Percentiles rank a stretch among this genome's conserved stretches.
Conservation (phyloP, 192 early-diverging fungal species). For the Coemansia sp. region DNA sequence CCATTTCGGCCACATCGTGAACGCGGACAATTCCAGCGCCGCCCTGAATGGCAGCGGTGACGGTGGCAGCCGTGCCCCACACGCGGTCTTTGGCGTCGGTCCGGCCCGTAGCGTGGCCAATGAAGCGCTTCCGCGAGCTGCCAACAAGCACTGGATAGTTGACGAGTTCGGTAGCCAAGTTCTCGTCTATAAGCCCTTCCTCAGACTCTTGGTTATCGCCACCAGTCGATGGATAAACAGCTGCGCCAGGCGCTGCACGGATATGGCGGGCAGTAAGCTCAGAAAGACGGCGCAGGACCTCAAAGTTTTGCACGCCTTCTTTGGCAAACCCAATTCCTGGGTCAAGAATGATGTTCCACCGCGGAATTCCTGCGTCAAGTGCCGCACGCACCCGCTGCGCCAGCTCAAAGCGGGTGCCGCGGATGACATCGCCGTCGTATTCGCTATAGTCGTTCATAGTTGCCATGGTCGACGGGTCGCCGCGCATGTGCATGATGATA, state of each 20-base stretch:
- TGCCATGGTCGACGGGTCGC: conserved; percentile 84
- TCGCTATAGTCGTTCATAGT: conserved; percentile 69
- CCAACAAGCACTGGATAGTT: conserved; percentile 84
- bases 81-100: conserved; percentile 68
- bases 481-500: conserved; percentile 99
- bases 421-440: conserved; percentile 67
- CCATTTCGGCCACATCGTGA: conserved; percentile 94
- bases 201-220: conserved; percentile 20
- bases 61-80: conserved; percentile 89
- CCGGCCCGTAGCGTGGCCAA: conserved; percentile 71
- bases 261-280: conserved; percentile 52
- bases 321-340: conserved; percentile 99
- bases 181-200: conserved; percentile 46
- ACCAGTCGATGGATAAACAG: neutral
- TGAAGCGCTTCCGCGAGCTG: conserved; percentile 88
- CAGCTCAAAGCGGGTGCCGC: conserved; percentile 70
- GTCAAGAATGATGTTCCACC: conserved; percentile 97
- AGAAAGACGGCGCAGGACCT: conserved; percentile 72
- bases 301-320: conserved; percentile 80
- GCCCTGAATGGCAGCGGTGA: conserved; percentile 75
- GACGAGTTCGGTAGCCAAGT: conserved; percentile 49
- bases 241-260: conserved; percentile 15
- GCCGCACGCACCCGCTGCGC: conserved; percentile 65
- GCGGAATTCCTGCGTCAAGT: conserved; percentile 73
- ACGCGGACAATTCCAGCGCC: conserved; percentile 85